Percentiles rank a stretch among this genome's conserved stretches.
phyloP scores from a whole-genome alignment of 139 green algal species.

The Tetraselmis chui region DNA sequence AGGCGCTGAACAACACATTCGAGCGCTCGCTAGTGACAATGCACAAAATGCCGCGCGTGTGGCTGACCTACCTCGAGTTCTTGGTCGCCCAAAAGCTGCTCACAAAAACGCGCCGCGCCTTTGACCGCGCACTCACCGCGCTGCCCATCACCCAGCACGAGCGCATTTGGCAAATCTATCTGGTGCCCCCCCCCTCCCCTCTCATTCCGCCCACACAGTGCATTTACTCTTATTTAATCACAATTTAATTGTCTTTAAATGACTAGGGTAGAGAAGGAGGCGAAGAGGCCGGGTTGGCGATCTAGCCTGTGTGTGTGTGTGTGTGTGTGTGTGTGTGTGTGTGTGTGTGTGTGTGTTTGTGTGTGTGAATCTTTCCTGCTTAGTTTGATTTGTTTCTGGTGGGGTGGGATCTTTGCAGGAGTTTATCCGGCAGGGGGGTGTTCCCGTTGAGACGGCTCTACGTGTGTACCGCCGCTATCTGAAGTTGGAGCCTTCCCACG shows the following conservation, averaged over 20 bases:
- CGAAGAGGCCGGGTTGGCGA: no score
- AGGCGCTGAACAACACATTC: conserved; percentile 82
- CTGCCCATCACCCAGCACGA: conserved; percentile 98
- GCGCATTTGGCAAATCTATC: conserved; percentile 88
- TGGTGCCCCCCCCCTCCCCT: conserved; percentile 41
- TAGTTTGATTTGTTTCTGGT: no score
- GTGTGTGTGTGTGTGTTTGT: no score
- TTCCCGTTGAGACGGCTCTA: conserved; percentile 87
- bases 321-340: no score
- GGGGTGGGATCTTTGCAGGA: no score
- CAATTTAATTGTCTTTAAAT: no score
- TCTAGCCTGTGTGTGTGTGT: no score
- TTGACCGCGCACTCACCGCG: conserved; percentile 83
- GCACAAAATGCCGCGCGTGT: conserved; percentile 96
- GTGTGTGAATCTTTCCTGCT: no score
- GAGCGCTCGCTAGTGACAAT: conserved; percentile 93
- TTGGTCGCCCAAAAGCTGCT: conserved; percentile 63
- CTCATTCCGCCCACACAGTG: no score
- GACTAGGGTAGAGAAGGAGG: no score
- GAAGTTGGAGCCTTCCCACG: conserved; percentile 87
- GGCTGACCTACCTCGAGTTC: conserved; percentile 85
- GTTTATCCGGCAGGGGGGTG: conserved; percentile 59
- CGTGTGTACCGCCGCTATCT: conserved; percentile 95
- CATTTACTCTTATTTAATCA: no score
- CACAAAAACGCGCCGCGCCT: conserved; percentile 68